Conservation (phyloP, 352 stramenopile species). For the Globisporangium paddicum region DNA sequence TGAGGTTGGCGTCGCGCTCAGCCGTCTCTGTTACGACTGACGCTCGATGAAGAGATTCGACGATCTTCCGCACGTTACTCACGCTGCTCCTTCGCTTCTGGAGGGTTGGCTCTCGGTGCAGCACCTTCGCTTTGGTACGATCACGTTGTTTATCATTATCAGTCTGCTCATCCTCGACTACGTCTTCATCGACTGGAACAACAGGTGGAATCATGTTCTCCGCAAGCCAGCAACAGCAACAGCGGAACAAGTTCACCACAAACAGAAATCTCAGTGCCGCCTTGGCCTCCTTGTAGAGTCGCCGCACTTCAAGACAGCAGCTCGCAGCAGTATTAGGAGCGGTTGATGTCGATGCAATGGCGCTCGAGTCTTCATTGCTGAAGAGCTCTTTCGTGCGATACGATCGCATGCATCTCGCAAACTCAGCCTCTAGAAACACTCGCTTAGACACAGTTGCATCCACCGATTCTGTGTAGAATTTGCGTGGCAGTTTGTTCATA, state of each 20-base stretch:
- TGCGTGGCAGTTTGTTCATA: not conserved
- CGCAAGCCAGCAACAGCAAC: conserved; percentile 54
- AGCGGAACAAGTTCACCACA: conserved; percentile 51
- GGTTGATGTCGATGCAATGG: not conserved
- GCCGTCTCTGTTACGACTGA: conserved; percentile 18
- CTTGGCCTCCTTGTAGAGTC: conserved; percentile 32
- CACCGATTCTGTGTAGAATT: not conserved
- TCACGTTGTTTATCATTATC: not conserved
- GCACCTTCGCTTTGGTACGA: not conserved
- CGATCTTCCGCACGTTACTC: conserved; percentile 24
- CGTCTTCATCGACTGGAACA: not conserved
- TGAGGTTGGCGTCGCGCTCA: conserved; percentile 27
- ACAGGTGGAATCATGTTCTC: conserved; percentile 40
- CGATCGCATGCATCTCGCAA: conserved; percentile 12
- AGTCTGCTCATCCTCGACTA: not conserved
- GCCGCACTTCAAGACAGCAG: conserved; percentile 12
- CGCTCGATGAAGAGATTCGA: conserved; percentile 47
- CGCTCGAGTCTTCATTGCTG: not conserved
- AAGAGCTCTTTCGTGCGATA: conserved; percentile 16
- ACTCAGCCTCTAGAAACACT: conserved; percentile 16
- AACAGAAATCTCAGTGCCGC: conserved; percentile 43
- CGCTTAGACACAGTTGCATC: conserved; percentile 5
- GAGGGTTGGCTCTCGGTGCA: not conserved
- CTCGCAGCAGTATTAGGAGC: no score
- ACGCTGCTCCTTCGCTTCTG: conserved; percentile 38